Percentiles rank a stretch among this genome's conserved stretches.
Evolutionary conservation across 2,329 filamentous ascomycete species (phyloP).

Genomic region (Cladophialophora carrionii): DNA sequence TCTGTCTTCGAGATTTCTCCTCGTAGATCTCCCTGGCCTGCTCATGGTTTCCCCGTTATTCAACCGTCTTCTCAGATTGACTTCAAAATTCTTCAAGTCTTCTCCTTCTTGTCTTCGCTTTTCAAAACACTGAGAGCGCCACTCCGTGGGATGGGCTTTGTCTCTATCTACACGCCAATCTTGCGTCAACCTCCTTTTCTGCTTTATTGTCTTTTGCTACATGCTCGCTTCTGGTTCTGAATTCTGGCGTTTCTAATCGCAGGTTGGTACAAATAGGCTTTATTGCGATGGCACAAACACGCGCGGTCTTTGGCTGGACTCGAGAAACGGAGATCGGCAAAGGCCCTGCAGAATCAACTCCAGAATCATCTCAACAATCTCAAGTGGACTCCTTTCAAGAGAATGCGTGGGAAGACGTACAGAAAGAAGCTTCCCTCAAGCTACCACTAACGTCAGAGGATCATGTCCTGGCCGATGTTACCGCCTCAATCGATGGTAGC

Average conservation of each 20-base stretch:
- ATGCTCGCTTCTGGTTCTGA: background rate
- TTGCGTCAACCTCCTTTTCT: background rate
- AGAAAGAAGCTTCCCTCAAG: background rate
- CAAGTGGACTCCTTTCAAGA: background rate
- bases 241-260: background rate
- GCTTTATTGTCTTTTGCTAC: background rate
- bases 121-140: background rate
- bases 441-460: background rate
- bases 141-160: background rate
- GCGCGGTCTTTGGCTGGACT: background rate
- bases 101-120: background rate
- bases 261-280: background rate
- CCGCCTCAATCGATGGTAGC: background rate
- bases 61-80: background rate
- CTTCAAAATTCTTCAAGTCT: background rate
- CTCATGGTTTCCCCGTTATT: background rate
- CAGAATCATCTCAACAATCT: background rate
- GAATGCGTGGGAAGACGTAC: background rate
- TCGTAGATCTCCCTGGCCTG: background rate
- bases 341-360: background rate
- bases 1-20: background rate
- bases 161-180: background rate
- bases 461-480: background rate
- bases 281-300: background rate
- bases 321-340: background rate